Evolutionary conservation across 2,329 filamentous ascomycete genomes (phyloP).

Genomic region (Ceratocystiopsis brevicomis): DNA sequence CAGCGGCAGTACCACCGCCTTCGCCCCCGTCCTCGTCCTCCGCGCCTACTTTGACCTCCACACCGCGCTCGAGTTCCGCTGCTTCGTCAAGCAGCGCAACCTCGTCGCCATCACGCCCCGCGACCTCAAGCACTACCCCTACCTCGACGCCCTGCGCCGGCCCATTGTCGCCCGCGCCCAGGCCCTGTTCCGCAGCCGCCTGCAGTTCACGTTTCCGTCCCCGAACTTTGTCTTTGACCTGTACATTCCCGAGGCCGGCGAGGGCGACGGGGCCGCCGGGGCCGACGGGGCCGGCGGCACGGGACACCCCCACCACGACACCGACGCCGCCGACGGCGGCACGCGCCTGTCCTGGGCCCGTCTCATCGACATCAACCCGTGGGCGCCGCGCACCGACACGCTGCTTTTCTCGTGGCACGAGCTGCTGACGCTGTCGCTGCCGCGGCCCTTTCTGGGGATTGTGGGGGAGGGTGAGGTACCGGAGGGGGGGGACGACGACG

Average conservation of each 20-base stretch:
- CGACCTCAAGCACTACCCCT: constrained; percentile 79
- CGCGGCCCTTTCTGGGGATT: constrained; percentile 34
- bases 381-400: constrained; percentile 76
- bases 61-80: constrained; percentile 82
- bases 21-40: constrained; percentile 65
- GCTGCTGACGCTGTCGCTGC: constrained; percentile 52
- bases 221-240: constrained; percentile 77
- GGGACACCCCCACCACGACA: no score
- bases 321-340: constrained; percentile 14
- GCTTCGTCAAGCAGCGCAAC: constrained; percentile 70
- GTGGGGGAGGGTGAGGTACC: constrained; percentile 12
- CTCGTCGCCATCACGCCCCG: constrained; percentile 75
- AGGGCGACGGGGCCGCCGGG: constrained; percentile 15
- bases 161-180: constrained; percentile 50
- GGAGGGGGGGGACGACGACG: constrained; percentile 15
- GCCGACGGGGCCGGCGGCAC: constrained; percentile 17
- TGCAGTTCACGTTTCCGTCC: constrained; percentile 67
- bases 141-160: constrained; percentile 45
- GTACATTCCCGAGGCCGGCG: constrained; percentile 52
- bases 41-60: constrained; percentile 79
- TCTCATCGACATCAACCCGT: constrained; percentile 88
- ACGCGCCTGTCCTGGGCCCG: constrained; percentile 52
- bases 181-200: constrained; percentile 55
- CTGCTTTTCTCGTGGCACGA: constrained; percentile 82
- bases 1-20: no score